Base-by-base conservation (phyloP, 2,329 filamentous ascomycete species). In the Scleromitrula shiraiana region DNA sequence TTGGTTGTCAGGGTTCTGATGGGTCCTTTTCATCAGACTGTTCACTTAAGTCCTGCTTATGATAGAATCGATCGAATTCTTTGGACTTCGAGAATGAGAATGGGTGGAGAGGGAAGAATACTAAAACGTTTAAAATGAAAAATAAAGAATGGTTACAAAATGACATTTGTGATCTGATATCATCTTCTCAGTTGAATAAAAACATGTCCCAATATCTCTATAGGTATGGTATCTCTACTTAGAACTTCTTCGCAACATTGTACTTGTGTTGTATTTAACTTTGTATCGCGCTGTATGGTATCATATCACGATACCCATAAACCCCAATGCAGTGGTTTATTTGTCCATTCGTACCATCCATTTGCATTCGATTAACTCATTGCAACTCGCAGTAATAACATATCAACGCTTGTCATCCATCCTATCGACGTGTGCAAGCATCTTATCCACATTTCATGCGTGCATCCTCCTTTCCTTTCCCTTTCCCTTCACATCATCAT, bases 21-120 rank as follows among this genome's bases (percentile, higher is more conserved):
- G 48, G 44, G 49, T 55, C n/a, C n/a, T n/a, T n/a, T n/a, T n/a
- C n/a, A n/a, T 49, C 59, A 63, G 62, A 52, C 53, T 56, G 53
- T 40, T 19, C 41, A 38, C 55, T 51, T 45, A 61, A 55, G 46
- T 55, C 60, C 44, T 62, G 52, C 45, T 52, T 64, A 37, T 62
- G 53, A 61, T 42, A 55, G 56, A 56, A 36, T 52, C 36, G 49
- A 38, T 53, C 54, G 48, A 55, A 42, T 47, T 39, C 50, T 45
- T 37, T 41, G 22, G 35, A 8, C 35, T 14, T 19, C 35, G 19
- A 17, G 22, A 23, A 22, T 38, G 35, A 14, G 23, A 38, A 7
- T 17, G 14, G 17, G n/a, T n/a, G n/a, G n/a, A n/a, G n/a, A n/a
- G n/a, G n/a, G n/a, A n/a, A n/a, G n/a, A n/a, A n/a, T n/a, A n/a